A percentile compares a stretch with the other conserved stretches of the same genome.
phyloP scores from a whole-genome alignment of 768 basidiomycete genomes.

The Tylopilus vinaceipallidus region DNA sequence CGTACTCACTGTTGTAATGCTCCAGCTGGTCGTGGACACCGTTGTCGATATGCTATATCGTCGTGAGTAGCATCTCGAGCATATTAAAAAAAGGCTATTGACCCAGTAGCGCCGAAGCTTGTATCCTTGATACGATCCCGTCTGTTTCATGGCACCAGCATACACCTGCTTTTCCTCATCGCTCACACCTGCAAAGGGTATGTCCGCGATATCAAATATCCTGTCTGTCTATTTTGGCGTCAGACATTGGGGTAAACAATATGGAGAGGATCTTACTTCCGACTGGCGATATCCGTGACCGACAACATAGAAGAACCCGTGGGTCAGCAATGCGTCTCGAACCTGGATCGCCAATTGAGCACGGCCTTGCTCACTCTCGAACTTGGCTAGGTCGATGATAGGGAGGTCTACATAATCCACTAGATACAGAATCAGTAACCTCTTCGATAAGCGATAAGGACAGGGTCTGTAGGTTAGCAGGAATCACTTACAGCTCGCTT shows the following conservation, averaged over 20 bases:
- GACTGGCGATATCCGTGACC: conserved; percentile 39
- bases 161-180: conserved; percentile 44
- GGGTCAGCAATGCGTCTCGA: conserved; percentile 43
- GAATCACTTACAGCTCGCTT: conserved; percentile 32
- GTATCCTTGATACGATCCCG: conserved; percentile 51
- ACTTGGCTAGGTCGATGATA: conserved; percentile 49
- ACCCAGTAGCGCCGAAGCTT: conserved; percentile 53
- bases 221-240: conserved; percentile 39
- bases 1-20: conserved; percentile 54
- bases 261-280: conserved; percentile 22
- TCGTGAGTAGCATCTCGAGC: neutral
- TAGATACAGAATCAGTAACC: conserved; percentile 23
- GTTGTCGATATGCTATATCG: conserved; percentile 52
- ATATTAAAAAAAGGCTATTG: conserved; percentile 1
- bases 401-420: conserved; percentile 52
- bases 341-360: conserved; percentile 38
- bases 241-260: conserved; percentile 23
- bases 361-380: conserved; percentile 37
- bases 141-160: conserved; percentile 40
- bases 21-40: conserved; percentile 66
- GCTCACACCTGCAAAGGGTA: conserved; percentile 41
- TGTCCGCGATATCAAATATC: conserved; percentile 49
- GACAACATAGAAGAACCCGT: conserved; percentile 43
- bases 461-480: neutral
- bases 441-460: neutral